phyloP scores from a whole-genome alignment of 257 asterid species.

The Plectranthus barbatus region DNA sequence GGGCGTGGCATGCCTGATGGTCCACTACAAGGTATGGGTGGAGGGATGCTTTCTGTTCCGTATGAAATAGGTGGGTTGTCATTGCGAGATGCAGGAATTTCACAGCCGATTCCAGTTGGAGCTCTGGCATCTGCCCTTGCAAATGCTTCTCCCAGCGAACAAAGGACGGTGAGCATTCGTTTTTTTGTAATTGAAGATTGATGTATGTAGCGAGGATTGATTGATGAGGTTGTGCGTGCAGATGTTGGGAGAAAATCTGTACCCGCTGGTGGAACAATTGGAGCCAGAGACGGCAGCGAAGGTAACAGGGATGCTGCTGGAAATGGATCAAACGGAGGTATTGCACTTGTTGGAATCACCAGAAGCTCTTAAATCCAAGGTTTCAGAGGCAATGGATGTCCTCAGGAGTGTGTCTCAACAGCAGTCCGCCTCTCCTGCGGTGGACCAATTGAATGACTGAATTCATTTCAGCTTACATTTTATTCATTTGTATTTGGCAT shows the following conservation, averaged over 20 bases:
- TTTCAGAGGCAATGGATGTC: slow-evolving; percentile 85
- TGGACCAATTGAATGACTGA: not conserved
- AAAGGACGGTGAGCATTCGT: slow-evolving; percentile 63
- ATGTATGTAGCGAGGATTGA: too few species aligned
- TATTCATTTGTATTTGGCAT: too few species aligned
- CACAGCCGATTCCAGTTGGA: slow-evolving; percentile 72
- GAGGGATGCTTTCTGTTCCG: slow-evolving; percentile 74
- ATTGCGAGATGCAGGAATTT: slow-evolving; percentile 58
- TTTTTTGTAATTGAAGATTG: too few species aligned
- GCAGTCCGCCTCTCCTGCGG: slow-evolving; percentile 35
- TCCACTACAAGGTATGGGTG: slow-evolving; percentile 53
- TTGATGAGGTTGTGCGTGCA: slow-evolving; percentile 10
- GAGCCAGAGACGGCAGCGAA: slow-evolving; percentile 84
- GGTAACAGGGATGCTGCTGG: slow-evolving; percentile 85
- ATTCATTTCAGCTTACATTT: too few species aligned
- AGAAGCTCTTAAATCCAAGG: slow-evolving; percentile 80
- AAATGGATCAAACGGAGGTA: slow-evolving; percentile 89
- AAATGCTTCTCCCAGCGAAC: slow-evolving; percentile 78
- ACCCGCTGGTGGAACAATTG: slow-evolving; percentile 78
- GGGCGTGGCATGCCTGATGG: slow-evolving; percentile 72
- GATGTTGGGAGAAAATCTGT: slow-evolving; percentile 87
- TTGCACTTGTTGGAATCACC: slow-evolving; percentile 80
- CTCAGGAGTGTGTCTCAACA: slow-evolving; percentile 74
- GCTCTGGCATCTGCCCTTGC: slow-evolving; percentile 95
- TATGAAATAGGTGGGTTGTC: slow-evolving; percentile 75